Evolutionary conservation across 1,284 basidiomycete species (phyloP).

Genomic region (Malassezia sympodialis): DNA sequence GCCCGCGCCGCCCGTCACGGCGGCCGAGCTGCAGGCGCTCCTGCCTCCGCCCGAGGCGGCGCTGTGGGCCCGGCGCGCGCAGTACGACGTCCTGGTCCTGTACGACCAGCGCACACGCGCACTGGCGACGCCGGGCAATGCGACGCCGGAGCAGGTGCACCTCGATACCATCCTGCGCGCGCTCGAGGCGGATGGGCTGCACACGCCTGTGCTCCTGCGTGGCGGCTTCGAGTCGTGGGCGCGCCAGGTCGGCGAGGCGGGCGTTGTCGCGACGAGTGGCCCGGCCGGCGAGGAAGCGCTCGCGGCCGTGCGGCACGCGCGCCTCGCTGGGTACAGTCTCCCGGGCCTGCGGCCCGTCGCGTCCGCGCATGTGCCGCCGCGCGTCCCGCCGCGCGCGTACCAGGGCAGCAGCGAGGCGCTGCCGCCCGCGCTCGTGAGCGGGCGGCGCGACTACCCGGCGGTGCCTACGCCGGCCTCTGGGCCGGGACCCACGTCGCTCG

Average conservation of each 20-base stretch:
- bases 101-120: conserved; percentile 66
- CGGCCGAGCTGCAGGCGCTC: conserved; percentile 1
- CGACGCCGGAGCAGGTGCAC: conserved; percentile 9
- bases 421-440: not conserved
- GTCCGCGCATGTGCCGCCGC: not conserved
- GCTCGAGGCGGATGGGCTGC: conserved; percentile 53
- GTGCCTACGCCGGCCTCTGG: not conserved
- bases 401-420: not conserved
- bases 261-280: conserved; percentile 47
- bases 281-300: conserved; percentile 14
- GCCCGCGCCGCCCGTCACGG: not conserved
- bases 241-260: conserved; percentile 56
- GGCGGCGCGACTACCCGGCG: not conserved
- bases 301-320: conserved; percentile 8
- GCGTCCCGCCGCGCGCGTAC: conserved; percentile 3
- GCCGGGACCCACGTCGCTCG: not conserved
- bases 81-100: conserved; percentile 79
- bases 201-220: conserved; percentile 69
- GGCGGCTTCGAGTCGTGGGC: conserved; percentile 81
- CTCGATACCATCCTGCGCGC: conserved; percentile 50
- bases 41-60: conserved; percentile 59
- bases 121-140: conserved; percentile 48
- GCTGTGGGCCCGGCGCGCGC: conserved; percentile 68
- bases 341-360: not conserved
- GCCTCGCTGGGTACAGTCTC: not conserved